Percentiles rank a stretch among this genome's conserved stretches.
Conservation (phyloP, 805 yeast genomes). For the Wickerhamiella spandovensis region DNA sequence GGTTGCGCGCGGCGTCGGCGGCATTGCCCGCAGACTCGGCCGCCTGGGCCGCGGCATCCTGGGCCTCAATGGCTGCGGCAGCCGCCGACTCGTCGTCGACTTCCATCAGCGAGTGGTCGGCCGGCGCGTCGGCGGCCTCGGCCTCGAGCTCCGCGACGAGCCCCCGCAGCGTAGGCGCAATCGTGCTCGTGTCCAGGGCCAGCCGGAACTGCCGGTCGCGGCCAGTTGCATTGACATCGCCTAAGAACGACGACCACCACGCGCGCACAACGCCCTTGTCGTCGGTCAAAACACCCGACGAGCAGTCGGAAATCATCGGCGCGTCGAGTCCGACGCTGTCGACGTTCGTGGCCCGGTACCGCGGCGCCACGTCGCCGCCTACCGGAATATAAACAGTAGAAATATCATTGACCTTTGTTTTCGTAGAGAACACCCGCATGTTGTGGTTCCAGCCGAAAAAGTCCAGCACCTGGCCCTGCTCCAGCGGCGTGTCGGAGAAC, state of each 20-base stretch:
- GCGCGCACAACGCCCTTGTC: slow-evolving; percentile 70
- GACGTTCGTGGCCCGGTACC: slow-evolving; percentile 73
- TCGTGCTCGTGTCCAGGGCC: slow-evolving; percentile 65
- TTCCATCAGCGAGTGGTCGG: neutral
- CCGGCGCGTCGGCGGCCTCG: slow-evolving; percentile 13
- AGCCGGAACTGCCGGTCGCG: slow-evolving; percentile 53
- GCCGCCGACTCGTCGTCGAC: neutral
- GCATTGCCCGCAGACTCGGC: neutral
- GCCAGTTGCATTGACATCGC: slow-evolving; percentile 48
- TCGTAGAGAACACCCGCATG: slow-evolving; percentile 56
- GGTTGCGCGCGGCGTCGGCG: slow-evolving; percentile 17
- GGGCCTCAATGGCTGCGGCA: neutral
- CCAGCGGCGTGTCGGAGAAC: slow-evolving; percentile 31
- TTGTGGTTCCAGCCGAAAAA: slow-evolving; percentile 72
- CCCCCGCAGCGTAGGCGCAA: slow-evolving; percentile 24
- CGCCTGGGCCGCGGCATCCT: neutral
- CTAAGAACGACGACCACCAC: slow-evolving; percentile 71
- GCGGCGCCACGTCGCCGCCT: slow-evolving; percentile 46
- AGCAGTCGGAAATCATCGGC: slow-evolving; percentile 56
- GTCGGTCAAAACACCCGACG: slow-evolving; percentile 67
- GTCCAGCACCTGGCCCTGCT: slow-evolving; percentile 62
- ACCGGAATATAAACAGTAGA: slow-evolving; percentile 63
- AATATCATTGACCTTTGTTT: slow-evolving; percentile 64
- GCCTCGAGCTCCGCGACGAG: slow-evolving; percentile 42
- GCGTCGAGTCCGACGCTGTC: slow-evolving; percentile 70